Percentiles rank a stretch among this genome's conserved stretches.
Evolutionary conservation across 352 stramenopile genomes (phyloP).

Genomic region (Globisporangium uncinulatum): DNA sequence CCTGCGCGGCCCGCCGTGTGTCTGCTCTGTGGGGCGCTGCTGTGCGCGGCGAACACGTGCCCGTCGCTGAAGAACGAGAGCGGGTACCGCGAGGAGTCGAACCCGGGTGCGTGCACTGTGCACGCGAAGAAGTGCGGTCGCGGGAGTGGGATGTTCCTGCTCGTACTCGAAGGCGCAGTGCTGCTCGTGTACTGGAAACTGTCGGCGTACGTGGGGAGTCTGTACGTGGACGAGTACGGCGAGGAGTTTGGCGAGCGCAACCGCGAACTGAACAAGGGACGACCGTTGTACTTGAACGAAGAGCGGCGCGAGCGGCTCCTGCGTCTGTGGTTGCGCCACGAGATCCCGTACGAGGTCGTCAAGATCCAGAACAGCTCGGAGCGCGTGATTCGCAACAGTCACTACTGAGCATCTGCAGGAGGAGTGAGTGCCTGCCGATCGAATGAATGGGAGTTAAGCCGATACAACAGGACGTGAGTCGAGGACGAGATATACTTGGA

Average conservation of each 20-base stretch:
- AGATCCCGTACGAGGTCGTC: slow-evolving; percentile 84
- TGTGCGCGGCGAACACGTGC: slow-evolving; percentile 80
- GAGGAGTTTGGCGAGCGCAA: slow-evolving; percentile 86
- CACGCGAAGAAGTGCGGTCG: slow-evolving; percentile 84
- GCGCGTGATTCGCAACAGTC: slow-evolving; percentile 82
- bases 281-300: slow-evolving; percentile 73
- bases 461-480: too few species aligned
- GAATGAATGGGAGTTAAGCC: too few species aligned
- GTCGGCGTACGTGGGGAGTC: slow-evolving; percentile 71
- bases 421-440: too few species aligned
- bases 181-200: slow-evolving; percentile 86
- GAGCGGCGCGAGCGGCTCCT: slow-evolving; percentile 65
- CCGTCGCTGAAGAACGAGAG: slow-evolving; percentile 68
- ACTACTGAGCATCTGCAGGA: slow-evolving; percentile 43
- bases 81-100: slow-evolving; percentile 71
- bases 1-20: slow-evolving; percentile 78
- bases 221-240: slow-evolving; percentile 87
- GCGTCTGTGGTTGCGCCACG: slow-evolving; percentile 70
- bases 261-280: slow-evolving; percentile 72
- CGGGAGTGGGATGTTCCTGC: slow-evolving; percentile 74
- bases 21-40: slow-evolving; percentile 71
- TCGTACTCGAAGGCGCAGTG: slow-evolving; percentile 80
- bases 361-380: slow-evolving; percentile 88
- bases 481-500: too few species aligned
- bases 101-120: slow-evolving; percentile 75